Percentiles rank a stretch among this genome's conserved stretches.
These are phyloP conservation scores for Fusarium circinatum DNA, from an alignment of 2,329 filamentous ascomycete species.

Conservation along the genomic window DNA sequence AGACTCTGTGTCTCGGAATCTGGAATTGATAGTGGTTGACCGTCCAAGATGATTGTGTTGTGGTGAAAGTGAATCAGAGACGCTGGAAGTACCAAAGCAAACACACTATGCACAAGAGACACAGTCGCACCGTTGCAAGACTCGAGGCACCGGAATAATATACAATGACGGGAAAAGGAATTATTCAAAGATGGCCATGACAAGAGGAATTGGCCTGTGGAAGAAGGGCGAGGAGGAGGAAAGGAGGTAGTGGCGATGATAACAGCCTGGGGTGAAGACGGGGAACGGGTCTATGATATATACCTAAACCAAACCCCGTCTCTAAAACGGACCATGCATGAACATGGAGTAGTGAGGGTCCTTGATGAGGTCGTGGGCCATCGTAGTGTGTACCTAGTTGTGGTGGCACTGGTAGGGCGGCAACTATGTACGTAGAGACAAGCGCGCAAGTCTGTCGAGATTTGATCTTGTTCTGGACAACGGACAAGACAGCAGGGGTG, in stretches of 20 bases:
- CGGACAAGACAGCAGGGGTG: slow-evolving; percentile 44
- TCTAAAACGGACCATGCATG: slow-evolving; percentile 49
- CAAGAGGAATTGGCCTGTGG: slow-evolving; percentile 39
- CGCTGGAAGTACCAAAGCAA: slow-evolving; percentile 42
- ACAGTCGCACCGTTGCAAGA: slow-evolving; percentile 37
- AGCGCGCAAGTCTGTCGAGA: slow-evolving; percentile 45
- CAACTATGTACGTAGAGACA: slow-evolving; percentile 42
- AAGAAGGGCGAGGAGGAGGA: slow-evolving; percentile 40
- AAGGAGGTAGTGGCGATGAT: slow-evolving; percentile 44
- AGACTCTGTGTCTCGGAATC: slow-evolving; percentile 27
- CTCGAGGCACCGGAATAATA: slow-evolving; percentile 40
- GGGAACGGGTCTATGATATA: slow-evolving; percentile 60
- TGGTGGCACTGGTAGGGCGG: slow-evolving; percentile 43
- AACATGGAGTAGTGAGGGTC: slow-evolving; percentile 53
- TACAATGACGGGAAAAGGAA: slow-evolving; percentile 42
- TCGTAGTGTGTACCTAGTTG: slow-evolving; percentile 38
- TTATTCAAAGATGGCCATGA: slow-evolving; percentile 44
- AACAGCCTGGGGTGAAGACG: slow-evolving; percentile 44
- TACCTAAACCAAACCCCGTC: slow-evolving; percentile 48
- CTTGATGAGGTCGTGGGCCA: slow-evolving; percentile 40
- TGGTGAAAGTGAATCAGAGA: slow-evolving; percentile 41
- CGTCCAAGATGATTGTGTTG: slow-evolving; percentile 28
- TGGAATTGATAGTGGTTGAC: slow-evolving; percentile 39
- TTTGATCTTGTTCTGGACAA: slow-evolving; percentile 47
- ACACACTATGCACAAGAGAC: slow-evolving; percentile 43